Evolutionary conservation across 768 basidiomycete genomes (phyloP).

Genomic region (Rhodotorula babjevae): DNA sequence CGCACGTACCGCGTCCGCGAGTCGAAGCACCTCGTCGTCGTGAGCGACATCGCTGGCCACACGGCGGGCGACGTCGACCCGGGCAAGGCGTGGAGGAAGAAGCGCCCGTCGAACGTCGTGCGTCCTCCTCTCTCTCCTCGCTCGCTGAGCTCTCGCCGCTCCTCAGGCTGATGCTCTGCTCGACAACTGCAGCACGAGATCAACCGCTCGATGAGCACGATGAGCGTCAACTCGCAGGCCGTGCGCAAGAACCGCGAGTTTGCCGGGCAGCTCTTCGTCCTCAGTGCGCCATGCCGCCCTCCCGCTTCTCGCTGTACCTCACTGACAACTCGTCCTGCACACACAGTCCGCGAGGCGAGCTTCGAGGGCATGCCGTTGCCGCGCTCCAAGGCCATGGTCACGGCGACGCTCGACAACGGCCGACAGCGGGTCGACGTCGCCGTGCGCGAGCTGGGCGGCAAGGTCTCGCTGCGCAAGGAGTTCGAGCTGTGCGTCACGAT

Average conservation of each 20-base stretch:
- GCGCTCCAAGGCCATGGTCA: constrained; percentile 64
- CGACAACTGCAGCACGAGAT: constrained; percentile 16
- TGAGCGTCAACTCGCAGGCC: constrained; percentile 84
- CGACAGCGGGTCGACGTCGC: constrained; percentile 90
- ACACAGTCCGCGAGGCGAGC: constrained; percentile 68
- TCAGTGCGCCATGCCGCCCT: constrained; percentile 56
- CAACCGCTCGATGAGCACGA: constrained; percentile 56
- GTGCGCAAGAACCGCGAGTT: constrained; percentile 68
- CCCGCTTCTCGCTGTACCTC: constrained; percentile 12
- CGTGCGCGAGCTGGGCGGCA: constrained; percentile 52
- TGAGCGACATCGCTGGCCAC: constrained; percentile 65
- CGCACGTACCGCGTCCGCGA: constrained; percentile 79
- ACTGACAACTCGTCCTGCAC: background rate
- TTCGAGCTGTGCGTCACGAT: constrained; percentile 70
- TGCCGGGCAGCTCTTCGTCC: constrained; percentile 89
- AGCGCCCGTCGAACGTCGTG: constrained; percentile 93
- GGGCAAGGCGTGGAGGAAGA: constrained; percentile 77
- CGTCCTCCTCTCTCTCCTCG: constrained; percentile 37
- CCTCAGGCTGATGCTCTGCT: no score
- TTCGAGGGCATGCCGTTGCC: constrained; percentile 74
- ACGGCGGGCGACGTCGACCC: constrained; percentile 75
- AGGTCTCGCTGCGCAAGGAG: constrained; percentile 73
- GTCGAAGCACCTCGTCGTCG: constrained; percentile 70
- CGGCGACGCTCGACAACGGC: constrained; percentile 89
- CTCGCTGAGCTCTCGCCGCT: constrained; percentile 1